phyloP scores from a whole-genome alignment of 2,329 filamentous ascomycete species.

The Plenodomus lindquistii region DNA sequence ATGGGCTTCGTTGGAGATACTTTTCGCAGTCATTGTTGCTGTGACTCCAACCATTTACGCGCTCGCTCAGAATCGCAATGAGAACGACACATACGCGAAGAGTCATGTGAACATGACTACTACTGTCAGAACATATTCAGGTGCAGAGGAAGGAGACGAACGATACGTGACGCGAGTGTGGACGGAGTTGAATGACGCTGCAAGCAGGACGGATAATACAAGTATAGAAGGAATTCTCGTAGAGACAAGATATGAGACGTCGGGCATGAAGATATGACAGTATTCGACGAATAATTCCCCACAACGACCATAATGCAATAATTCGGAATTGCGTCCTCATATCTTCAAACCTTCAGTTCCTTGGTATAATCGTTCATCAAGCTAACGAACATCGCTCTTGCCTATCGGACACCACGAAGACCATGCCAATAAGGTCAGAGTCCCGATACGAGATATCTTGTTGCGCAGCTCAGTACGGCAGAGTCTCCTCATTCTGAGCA shows the following conservation, averaged over 20 bases:
- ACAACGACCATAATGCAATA: not conserved
- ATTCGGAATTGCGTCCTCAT: no score
- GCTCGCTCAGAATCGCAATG: constrained; percentile 13
- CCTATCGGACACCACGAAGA: no score
- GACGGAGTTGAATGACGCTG: constrained; percentile 14
- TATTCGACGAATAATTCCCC: not conserved
- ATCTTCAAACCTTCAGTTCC: not conserved
- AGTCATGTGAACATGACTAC: constrained; percentile 12
- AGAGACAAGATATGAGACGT: constrained; percentile 7
- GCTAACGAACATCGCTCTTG: no score
- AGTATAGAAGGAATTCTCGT: constrained; percentile 13
- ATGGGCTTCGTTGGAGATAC: constrained; percentile 20
- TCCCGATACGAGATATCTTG: no score
- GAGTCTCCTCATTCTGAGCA: no score
- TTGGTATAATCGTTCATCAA: no score
- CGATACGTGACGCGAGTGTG: constrained; percentile 9
- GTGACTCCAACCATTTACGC: constrained; percentile 23
- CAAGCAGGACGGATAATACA: constrained; percentile 7
- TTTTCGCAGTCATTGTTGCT: constrained; percentile 18
- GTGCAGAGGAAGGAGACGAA: not conserved
- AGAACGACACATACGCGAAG: constrained; percentile 8
- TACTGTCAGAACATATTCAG: constrained; percentile 7
- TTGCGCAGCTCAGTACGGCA: no score
- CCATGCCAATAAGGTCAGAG: no score
- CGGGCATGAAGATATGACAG: constrained; percentile 1